These are phyloP conservation scores for Cutaneotrichosporon cyanovorans DNA, from an alignment of 1,284 basidiomycete genomes.

Conservation along the genomic window DNA sequence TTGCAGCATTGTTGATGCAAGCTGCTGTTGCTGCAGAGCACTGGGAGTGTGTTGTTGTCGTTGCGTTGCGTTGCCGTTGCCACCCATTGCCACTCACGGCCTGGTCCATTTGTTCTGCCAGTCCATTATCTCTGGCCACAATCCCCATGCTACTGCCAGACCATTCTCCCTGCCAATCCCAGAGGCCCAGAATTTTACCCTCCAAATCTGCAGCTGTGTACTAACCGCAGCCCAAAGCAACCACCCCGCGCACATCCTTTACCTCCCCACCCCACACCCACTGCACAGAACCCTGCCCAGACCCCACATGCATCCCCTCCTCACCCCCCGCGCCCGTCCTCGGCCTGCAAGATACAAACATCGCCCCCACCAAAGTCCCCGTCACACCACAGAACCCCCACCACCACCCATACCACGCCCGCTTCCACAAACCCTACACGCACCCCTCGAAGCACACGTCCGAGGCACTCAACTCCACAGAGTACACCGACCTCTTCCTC, in stretches of 20 bases:
- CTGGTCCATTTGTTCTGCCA: no score
- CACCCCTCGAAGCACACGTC: background rate
- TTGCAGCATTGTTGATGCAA: no score
- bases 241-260: background rate
- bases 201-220: no score
- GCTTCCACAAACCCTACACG: background rate
- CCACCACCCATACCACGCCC: background rate
- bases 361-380: background rate
- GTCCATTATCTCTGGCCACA: no score
- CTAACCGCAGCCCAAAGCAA: constrained; percentile 4
- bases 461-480: constrained; percentile 3
- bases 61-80: no score
- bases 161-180: no score
- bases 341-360: background rate
- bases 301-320: background rate
- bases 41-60: no score
- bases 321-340: background rate
- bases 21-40: no score
- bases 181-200: no score
- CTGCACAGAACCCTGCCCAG: background rate
- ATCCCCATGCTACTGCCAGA: no score
- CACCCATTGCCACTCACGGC: no score
- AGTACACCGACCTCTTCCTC: constrained; percentile 18
- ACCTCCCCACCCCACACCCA: background rate
- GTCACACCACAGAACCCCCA: constrained; percentile 2